A percentile compares a stretch with the other conserved stretches of the same genome.
Conservation (phyloP, 106 monocot species). For the Dendrobium nobile region DNA sequence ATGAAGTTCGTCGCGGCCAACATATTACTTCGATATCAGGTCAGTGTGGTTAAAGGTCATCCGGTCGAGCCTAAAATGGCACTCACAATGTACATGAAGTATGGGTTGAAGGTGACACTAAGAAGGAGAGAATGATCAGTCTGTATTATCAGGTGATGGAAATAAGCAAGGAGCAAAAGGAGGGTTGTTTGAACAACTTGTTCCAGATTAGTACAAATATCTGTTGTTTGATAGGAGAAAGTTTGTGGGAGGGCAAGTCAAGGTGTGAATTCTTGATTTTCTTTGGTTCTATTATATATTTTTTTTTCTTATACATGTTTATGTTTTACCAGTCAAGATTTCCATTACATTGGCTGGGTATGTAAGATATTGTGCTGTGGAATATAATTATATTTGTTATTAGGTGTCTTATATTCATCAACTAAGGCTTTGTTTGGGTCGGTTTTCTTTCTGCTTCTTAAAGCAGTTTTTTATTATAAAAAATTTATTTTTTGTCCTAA, state of each 20-base stretch:
- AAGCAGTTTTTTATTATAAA: no score
- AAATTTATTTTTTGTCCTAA: no score
- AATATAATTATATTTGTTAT: background rate
- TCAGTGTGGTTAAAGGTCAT: constrained; percentile 56
- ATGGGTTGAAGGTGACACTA: constrained; percentile 76
- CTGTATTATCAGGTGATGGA: background rate
- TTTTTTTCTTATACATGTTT: background rate
- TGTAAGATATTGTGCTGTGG: background rate
- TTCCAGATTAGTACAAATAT: background rate
- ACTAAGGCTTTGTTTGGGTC: no score
- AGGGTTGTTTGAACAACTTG: background rate
- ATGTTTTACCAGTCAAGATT: background rate
- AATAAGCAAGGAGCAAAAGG: background rate
- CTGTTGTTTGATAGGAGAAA: background rate
- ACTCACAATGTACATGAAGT: constrained; percentile 91
- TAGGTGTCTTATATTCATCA: background rate
- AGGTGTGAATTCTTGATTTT: background rate
- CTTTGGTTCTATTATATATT: background rate
- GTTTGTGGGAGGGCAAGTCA: background rate
- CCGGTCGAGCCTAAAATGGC: constrained; percentile 76
- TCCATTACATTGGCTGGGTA: background rate
- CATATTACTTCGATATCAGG: constrained; percentile 62
- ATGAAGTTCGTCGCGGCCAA: constrained; percentile 77
- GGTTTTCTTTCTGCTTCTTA: background rate
- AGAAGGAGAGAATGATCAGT: constrained; percentile 20